Base-by-base conservation (phyloP, 1,284 basidiomycete species). In the Heterobasidion parviporum region DNA sequence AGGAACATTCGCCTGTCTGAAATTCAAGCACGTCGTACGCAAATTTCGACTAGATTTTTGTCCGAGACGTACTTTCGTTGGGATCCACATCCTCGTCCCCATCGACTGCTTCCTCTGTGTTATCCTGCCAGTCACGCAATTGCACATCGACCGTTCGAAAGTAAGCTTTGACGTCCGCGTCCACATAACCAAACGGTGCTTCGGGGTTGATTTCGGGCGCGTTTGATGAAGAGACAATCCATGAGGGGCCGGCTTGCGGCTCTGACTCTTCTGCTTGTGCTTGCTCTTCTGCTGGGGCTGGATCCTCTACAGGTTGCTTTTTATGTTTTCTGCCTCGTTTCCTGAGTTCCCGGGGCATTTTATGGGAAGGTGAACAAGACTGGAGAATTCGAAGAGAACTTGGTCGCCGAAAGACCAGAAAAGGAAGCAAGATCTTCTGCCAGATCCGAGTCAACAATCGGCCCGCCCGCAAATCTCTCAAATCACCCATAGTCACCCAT, bases 121-220 rank as follows among this genome's bases (percentile, higher is more conserved):
- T 68, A 53, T 81, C 78, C 67, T 94, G 89, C 89, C 93, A 95
- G 63, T 90, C 85, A 57, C 84, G 83, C 50, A 96, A 83, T 66
- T 93, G 90, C 33, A 85, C 76, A 62, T 95, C 91, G 9, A 95
- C 89, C 2, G 85, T 92, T 45, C 87, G 76, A 66, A 95, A 95
- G 70, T 96, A 96, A 1, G 92, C 90, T 70, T 95, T 95, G 43
- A 95, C 76, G 66, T 95, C 92, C 34, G 82, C 80, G 62, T 95
- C 92, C 10, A 94, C 82, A 61, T 85, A 87, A 57, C 93, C 93
- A 68, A 93, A 96, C 1, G 92, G 92, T 56, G 87, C 87, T 59
- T 92, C 89, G 9, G 76, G 74, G 64, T 89, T 76, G 50, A 69
- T 57, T 52, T 76, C 61, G 43, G 54, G 70, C 64, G 12, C 60